phyloP scores from a whole-genome alignment of 495 filamentous ascomycete genomes.

The Jackrogersella minutella region DNA sequence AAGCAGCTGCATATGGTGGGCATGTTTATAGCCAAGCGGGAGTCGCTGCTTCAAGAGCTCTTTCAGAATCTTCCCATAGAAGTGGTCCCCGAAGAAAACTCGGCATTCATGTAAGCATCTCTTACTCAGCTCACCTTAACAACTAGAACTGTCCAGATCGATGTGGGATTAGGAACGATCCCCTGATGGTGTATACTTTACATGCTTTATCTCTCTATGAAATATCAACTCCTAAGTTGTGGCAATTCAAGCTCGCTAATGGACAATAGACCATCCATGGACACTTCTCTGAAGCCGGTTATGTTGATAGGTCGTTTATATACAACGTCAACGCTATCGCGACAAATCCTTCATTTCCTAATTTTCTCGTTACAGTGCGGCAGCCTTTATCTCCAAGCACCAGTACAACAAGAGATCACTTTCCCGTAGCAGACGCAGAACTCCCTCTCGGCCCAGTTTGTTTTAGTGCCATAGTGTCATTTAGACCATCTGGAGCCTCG shows the following conservation, averaged over 20 bases:
- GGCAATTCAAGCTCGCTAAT: constrained; percentile 7
- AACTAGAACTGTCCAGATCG: background rate
- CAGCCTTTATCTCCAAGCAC: constrained; percentile 54
- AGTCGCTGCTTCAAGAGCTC: constrained; percentile 65
- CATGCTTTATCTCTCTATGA: no score
- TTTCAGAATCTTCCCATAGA: constrained; percentile 44
- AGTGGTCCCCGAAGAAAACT: constrained; percentile 42
- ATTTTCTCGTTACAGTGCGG: constrained; percentile 64
- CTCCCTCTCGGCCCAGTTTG: constrained; percentile 57
- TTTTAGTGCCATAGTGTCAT: constrained; percentile 69
- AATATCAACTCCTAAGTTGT: no score
- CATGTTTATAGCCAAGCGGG: constrained; percentile 74
- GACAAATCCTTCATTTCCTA: constrained; percentile 65
- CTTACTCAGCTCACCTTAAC: background rate
- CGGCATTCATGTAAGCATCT: constrained; percentile 65
- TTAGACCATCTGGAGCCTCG: constrained; percentile 51
- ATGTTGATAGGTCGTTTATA: constrained; percentile 63
- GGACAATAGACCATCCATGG: constrained; percentile 68
- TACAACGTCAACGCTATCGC: constrained; percentile 65
- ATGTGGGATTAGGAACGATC: no score
- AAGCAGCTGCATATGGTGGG: constrained; percentile 65
- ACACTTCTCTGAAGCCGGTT: constrained; percentile 68
- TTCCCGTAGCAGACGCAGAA: constrained; percentile 46
- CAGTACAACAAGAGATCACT: constrained; percentile 42
- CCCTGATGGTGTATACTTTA: no score